These are phyloP conservation scores for Dimargaris cristalligena DNA, from an alignment of 192 early-diverging fungal genomes.

Conservation along the genomic window DNA sequence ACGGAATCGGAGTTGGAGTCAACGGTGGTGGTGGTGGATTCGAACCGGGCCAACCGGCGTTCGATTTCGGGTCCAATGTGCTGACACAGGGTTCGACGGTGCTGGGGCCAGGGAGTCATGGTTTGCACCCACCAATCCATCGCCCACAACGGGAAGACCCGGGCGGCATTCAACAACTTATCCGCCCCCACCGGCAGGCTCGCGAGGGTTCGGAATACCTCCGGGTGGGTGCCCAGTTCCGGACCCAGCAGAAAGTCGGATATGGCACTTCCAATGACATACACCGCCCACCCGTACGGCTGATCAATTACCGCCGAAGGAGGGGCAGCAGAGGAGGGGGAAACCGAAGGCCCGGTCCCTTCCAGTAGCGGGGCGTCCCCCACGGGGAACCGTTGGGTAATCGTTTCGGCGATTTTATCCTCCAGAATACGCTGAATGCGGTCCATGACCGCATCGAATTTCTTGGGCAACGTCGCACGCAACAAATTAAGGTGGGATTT, in stretches of 20 bases:
- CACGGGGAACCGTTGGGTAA: too few species aligned
- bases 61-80: not conserved
- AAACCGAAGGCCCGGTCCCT: too few species aligned
- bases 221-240: not conserved
- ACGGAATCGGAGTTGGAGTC: not conserved
- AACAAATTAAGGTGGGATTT: not conserved
- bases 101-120: not conserved
- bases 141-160: slow-evolving; percentile 1
- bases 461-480: not conserved
- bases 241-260: not conserved
- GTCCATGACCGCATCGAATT: not conserved
- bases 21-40: not conserved
- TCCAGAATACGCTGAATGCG: slow-evolving; percentile 1
- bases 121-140: not conserved
- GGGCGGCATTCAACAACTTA: not conserved
- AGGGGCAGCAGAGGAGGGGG: too few species aligned
- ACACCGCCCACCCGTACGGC: not conserved
- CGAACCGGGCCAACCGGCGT: not conserved
- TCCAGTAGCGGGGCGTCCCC: too few species aligned
- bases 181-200: not conserved
- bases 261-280: not conserved
- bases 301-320: not conserved
- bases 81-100: not conserved
- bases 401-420: not conserved
- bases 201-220: not conserved